Evolutionary conservation across 768 basidiomycete species (phyloP).

Genomic region (Amanita brunnescens): DNA sequence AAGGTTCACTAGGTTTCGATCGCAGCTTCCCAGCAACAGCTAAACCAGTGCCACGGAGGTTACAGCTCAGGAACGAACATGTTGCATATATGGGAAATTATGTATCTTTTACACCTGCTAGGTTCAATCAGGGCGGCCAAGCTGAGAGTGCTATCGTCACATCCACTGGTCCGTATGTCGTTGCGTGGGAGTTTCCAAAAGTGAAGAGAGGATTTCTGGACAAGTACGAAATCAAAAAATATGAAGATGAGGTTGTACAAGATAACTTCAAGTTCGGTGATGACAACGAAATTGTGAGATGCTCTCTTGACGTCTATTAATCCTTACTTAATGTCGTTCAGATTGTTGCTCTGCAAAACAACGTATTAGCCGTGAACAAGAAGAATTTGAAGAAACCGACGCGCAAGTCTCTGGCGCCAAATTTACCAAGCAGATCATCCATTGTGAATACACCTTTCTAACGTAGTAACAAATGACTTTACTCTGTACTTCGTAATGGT

Average conservation of each 20-base stretch:
- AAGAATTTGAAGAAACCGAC: conserved; percentile 81
- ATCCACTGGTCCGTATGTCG: conserved; percentile 82
- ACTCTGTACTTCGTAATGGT: too few relatives aligned
- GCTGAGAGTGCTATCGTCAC: conserved; percentile 95
- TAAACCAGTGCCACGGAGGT: conserved; percentile 83
- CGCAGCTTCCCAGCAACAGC: conserved; percentile 90
- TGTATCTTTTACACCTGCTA: conserved; percentile 88
- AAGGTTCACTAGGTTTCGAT: conserved; percentile 83
- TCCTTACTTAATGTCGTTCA: conserved; percentile 22
- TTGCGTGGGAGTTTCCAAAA: conserved; percentile 96
- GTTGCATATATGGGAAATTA: conserved; percentile 88
- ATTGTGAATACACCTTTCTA: conserved; percentile 67
- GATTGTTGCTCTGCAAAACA: conserved; percentile 93
- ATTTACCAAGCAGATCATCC: conserved; percentile 41
- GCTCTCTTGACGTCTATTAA: conserved; percentile 4
- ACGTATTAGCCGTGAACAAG: conserved; percentile 93
- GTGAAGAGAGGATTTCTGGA: conserved; percentile 88
- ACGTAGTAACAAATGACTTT: conserved; percentile 6
- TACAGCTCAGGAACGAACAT: conserved; percentile 87
- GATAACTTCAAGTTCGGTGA: conserved; percentile 98
- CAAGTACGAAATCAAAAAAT: conserved; percentile 95
- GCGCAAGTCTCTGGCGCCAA: conserved; percentile 55
- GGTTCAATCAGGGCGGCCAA: conserved; percentile 87
- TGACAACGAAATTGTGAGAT: conserved; percentile 87
- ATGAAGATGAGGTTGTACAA: conserved; percentile 90